Percentiles rank a stretch among this genome's conserved stretches.
phyloP scores from a whole-genome alignment of 306 rosid genomes.

The Trifolium subterraneum region DNA sequence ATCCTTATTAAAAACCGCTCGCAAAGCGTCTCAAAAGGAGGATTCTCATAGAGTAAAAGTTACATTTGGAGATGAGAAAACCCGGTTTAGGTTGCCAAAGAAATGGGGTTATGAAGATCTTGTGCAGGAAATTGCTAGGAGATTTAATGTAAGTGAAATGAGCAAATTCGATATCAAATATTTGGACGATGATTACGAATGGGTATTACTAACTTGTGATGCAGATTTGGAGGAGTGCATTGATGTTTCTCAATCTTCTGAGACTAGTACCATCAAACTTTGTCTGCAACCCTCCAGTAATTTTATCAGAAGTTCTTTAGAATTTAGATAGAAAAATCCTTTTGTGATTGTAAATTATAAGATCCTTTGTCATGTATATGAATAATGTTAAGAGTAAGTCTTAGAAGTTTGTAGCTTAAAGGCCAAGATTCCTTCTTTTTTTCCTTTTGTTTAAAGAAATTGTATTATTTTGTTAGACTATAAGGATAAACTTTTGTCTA shows the following conservation, averaged over 20 bases:
- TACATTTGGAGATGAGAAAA: conserved; percentile 73
- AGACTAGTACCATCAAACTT: conserved; percentile 68
- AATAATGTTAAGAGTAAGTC: conserved; percentile 22
- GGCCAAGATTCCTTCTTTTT: conserved; percentile 4
- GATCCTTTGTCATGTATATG: conserved; percentile 43
- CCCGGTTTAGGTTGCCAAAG: conserved; percentile 72
- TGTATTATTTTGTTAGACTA: conserved; percentile 22
- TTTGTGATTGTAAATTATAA: conserved; percentile 44
- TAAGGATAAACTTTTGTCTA: conserved; percentile 9
- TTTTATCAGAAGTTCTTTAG: conserved; percentile 36
- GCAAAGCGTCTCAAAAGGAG: conserved; percentile 38
- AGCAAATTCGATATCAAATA: conserved; percentile 70
- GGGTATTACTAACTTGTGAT: conserved; percentile 93
- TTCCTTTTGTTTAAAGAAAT: neutral
- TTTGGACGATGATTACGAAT: conserved; percentile 90
- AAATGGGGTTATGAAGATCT: conserved; percentile 60
- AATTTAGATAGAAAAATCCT: conserved; percentile 44
- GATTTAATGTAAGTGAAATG: conserved; percentile 71
- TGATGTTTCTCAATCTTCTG: conserved; percentile 69
- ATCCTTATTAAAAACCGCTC: conserved; percentile 27
- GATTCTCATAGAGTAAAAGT: conserved; percentile 67
- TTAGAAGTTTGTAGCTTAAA: conserved; percentile 42
- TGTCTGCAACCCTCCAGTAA: conserved; percentile 61
- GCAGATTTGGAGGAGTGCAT: conserved; percentile 91
- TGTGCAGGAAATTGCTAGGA: conserved; percentile 61